Percentiles rank a stretch among this genome's conserved stretches.
These are phyloP conservation scores for Dactylorhiza incarnata DNA, from an alignment of 106 monocot species.

Conservation along the genomic window DNA sequence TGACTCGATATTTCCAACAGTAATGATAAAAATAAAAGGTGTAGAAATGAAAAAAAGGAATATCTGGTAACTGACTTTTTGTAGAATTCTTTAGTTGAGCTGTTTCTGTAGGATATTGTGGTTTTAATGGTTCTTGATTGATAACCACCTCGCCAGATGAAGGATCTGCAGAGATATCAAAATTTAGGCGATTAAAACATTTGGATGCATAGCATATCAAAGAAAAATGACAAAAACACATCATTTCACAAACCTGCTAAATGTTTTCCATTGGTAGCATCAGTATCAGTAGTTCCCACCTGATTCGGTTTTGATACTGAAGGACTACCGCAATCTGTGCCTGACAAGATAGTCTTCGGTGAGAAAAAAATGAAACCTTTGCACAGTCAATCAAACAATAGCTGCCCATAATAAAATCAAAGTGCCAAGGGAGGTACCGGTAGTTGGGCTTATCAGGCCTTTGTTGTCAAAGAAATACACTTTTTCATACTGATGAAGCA, in stretches of 20 bases:
- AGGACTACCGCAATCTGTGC: conserved; percentile 2
- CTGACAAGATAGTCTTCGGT: background rate
- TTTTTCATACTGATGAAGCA: conserved; percentile 21
- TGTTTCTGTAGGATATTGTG: background rate
- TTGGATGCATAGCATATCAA: background rate
- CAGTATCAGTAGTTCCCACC: background rate
- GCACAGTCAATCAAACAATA: background rate
- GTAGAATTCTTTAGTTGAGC: background rate
- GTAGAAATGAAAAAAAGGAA: background rate
- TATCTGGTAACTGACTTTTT: background rate
- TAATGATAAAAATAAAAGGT: background rate
- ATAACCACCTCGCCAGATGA: background rate
- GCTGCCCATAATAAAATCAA: background rate
- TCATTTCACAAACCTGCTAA: conserved; percentile 3
- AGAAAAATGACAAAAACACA: background rate
- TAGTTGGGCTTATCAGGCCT: background rate
- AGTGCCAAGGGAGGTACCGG: conserved; percentile 4
- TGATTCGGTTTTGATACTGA: conserved; percentile 6
- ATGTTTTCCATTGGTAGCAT: background rate
- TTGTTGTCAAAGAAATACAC: conserved; percentile 16
- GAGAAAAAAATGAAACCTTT: background rate
- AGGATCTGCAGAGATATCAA: background rate
- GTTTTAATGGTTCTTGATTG: background rate
- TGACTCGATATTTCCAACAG: too few species aligned
- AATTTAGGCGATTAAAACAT: background rate